A percentile compares a stretch with the other conserved stretches of the same genome.
Conservation (phyloP, 2,329 filamentous ascomycete species). For the Celoporthe dispersa region DNA sequence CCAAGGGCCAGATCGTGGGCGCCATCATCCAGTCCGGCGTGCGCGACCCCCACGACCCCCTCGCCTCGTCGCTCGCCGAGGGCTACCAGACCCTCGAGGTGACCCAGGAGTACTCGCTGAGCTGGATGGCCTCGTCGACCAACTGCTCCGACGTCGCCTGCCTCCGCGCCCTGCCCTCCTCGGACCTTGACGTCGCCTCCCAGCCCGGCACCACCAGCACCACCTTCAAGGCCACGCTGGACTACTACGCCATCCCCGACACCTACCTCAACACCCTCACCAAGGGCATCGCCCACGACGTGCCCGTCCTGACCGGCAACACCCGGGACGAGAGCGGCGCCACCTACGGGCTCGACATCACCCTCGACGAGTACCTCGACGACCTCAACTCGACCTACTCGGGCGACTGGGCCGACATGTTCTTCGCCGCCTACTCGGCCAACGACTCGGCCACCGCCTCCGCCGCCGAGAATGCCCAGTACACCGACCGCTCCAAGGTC, state of each 20-base stretch:
- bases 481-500: constrained; percentile 35
- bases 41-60: constrained; percentile 36
- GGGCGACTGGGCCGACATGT: constrained; percentile 24
- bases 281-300: constrained; percentile 35
- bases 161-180: constrained; percentile 28
- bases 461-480: constrained; percentile 33
- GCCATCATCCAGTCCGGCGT: constrained; percentile 37
- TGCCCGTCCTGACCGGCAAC: constrained; percentile 39
- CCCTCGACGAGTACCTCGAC: constrained; percentile 32
- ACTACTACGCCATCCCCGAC: constrained; percentile 33
- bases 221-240: constrained; percentile 26
- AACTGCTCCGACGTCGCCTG: constrained; percentile 33
- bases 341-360: constrained; percentile 33
- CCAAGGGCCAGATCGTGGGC: constrained; percentile 34
- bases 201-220: constrained; percentile 19
- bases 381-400: constrained; percentile 32
- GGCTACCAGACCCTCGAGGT: constrained; percentile 30
- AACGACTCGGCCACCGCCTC: constrained; percentile 32
- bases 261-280: constrained; percentile 35
- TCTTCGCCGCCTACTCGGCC: constrained; percentile 33
- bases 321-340: constrained; percentile 38
- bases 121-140: constrained; percentile 26
- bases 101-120: constrained; percentile 24
- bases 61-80: constrained; percentile 31
- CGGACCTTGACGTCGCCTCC: constrained; percentile 26